A percentile compares a stretch with the other conserved stretches of the same genome.
phyloP scores from a whole-genome alignment of 2,329 filamentous ascomycete genomes.

The Scedosporium dehoogii region DNA sequence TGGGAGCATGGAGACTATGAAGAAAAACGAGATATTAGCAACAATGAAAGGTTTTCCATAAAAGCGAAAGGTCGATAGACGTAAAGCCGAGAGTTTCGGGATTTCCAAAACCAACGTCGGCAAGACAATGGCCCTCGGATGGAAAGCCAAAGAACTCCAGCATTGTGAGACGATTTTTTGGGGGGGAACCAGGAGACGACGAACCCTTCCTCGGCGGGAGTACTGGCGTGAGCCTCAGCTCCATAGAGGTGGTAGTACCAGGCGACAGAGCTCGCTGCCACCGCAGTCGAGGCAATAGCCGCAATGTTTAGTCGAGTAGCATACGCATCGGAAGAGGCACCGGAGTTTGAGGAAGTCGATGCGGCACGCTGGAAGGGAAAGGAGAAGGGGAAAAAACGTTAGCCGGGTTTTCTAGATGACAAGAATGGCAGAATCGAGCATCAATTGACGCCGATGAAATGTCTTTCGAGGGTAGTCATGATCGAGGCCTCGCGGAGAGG shows the following conservation, averaged over 20 bases:
- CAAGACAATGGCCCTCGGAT: background rate
- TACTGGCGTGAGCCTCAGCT: slow-evolving; percentile 76
- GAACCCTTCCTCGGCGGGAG: slow-evolving; percentile 96
- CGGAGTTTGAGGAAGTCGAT: slow-evolving; percentile 64
- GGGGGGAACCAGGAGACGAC: slow-evolving; percentile 29
- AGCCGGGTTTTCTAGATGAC: background rate
- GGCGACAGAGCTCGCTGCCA: slow-evolving; percentile 79
- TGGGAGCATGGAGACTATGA: slow-evolving; percentile 73
- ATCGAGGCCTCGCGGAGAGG: slow-evolving; percentile 6
- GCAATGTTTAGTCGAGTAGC: slow-evolving; percentile 77
- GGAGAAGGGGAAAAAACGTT: slow-evolving; percentile 13
- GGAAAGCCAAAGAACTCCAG: background rate
- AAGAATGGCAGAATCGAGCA: slow-evolving; percentile 5
- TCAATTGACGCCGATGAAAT: background rate
- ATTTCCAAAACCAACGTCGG: background rate
- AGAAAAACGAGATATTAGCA: background rate
- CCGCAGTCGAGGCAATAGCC: slow-evolving; percentile 74
- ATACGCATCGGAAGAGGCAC: slow-evolving; percentile 54
- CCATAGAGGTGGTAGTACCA: slow-evolving; percentile 99
- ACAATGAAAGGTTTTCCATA: background rate
- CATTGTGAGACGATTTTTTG: background rate
- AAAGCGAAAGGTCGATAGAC: background rate
- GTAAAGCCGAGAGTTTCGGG: background rate
- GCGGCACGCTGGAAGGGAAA: slow-evolving; percentile 43
- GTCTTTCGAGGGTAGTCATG: background rate